A percentile compares a stretch with the other conserved stretches of the same genome.
These are phyloP conservation scores for Camellia granthamiana DNA, from an alignment of 148 eudicot species.

Conservation along the genomic window DNA sequence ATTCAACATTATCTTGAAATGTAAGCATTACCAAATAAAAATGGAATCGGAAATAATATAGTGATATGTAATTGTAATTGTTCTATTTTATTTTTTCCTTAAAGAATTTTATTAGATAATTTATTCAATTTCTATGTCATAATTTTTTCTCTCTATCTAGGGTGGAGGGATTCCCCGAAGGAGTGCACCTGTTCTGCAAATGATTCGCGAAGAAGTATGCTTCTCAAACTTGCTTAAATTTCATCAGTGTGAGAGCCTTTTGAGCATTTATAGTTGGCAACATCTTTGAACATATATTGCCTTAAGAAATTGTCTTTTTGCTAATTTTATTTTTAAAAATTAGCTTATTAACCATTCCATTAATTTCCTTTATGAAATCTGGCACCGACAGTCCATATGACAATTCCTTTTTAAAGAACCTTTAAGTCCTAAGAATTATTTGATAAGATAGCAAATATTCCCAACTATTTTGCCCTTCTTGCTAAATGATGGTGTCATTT, in stretches of 20 bases:
- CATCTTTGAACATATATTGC: neutral
- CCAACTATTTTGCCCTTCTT: no score
- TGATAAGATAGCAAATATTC: no score
- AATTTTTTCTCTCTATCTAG: constrained; percentile 25
- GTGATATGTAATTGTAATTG: neutral
- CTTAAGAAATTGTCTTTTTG: neutral
- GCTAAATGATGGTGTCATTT: no score
- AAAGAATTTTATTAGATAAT: neutral
- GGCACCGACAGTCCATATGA: neutral
- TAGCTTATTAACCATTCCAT: neutral
- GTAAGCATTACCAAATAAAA: neutral
- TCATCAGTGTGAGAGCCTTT: neutral
- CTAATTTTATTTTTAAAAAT: neutral
- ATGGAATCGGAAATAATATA: neutral
- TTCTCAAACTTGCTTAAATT: constrained; percentile 15
- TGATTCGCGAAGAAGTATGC: constrained; percentile 90
- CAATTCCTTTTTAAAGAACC: neutral
- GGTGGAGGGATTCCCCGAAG: constrained; percentile 94
- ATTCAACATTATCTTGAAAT: neutral
- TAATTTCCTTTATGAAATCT: neutral
- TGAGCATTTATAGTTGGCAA: neutral
- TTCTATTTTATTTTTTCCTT: neutral
- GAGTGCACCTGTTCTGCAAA: constrained; percentile 81
- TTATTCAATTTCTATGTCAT: neutral
- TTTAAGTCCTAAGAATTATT: no score